A percentile compares a stretch with the other conserved stretches of the same genome.
Evolutionary conservation across 345 rosid species (phyloP).

Genomic region (Aquilaria sinensis): DNA sequence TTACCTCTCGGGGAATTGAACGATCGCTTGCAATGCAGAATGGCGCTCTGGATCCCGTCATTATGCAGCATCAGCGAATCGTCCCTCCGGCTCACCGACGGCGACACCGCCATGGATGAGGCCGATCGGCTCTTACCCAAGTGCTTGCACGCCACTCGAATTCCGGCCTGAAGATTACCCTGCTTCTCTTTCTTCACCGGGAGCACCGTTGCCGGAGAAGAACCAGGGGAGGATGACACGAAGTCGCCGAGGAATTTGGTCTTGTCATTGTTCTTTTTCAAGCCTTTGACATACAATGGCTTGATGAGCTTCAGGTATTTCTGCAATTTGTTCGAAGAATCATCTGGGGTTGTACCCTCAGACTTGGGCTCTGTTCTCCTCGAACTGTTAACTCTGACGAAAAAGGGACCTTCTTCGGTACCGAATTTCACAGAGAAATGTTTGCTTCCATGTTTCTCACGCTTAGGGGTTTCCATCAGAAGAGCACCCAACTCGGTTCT

Average conservation of each 20-base stretch:
- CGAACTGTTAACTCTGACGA: constrained; percentile 30
- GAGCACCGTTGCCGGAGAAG: constrained; percentile 33
- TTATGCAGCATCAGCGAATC: constrained; percentile 78
- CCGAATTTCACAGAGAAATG: constrained; percentile 37
- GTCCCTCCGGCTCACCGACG: constrained; percentile 67
- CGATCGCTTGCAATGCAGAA: constrained; percentile 92
- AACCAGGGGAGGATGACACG: constrained; percentile 26
- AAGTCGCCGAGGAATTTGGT: constrained; percentile 23
- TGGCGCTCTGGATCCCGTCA: constrained; percentile 94
- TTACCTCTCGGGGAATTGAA: constrained; percentile 49
- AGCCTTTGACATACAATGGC: constrained; percentile 52
- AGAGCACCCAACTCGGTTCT: constrained; percentile 11
- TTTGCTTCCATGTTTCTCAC: constrained; percentile 21
- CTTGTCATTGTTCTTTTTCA: constrained; percentile 32
- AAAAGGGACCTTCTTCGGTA: constrained; percentile 28
- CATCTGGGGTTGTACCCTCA: constrained; percentile 13
- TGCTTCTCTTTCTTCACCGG: constrained; percentile 37
- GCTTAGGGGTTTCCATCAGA: constrained; percentile 11
- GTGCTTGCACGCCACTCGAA: constrained; percentile 34
- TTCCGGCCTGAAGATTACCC: constrained; percentile 40
- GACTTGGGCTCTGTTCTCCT: constrained; percentile 15
- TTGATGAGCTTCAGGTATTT: constrained; percentile 62
- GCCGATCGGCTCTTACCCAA: constrained; percentile 77
- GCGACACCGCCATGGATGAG: constrained; percentile 49
- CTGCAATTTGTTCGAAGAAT: constrained; percentile 37